Evolutionary conservation across 441 rosid species (phyloP).

Genomic region (Syzygium malaccense): DNA sequence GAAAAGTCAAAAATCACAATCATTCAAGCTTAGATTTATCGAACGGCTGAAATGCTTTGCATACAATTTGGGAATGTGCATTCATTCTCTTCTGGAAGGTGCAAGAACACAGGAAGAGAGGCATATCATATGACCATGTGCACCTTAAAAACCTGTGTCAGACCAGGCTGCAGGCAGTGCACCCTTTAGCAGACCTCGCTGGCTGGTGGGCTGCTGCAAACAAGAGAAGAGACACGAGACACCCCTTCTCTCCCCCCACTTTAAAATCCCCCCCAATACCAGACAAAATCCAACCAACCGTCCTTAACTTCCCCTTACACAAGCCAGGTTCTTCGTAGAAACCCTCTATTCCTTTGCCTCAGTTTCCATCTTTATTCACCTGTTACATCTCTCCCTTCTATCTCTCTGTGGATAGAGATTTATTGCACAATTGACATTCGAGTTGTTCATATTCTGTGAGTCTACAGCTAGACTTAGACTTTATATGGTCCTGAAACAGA

Average conservation of each 20-base stretch:
- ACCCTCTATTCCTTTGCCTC: conserved; percentile 14
- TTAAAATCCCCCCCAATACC: not conserved
- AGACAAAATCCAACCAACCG: conserved; percentile 7
- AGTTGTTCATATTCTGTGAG: not conserved
- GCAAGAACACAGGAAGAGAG: conserved; percentile 1
- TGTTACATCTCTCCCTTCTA: not conserved
- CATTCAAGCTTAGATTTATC: not conserved
- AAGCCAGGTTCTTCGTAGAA: conserved; percentile 18
- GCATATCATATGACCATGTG: conserved; percentile 28
- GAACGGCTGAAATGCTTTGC: not conserved
- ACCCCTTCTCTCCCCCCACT: not conserved
- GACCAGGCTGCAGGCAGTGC: not conserved
- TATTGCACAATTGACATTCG: not conserved
- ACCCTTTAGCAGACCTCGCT: not conserved
- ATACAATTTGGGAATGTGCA: not conserved
- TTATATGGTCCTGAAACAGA: not conserved
- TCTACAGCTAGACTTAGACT: not conserved
- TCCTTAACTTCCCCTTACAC: conserved; percentile 19
- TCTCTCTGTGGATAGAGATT: not conserved
- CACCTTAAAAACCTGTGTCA: conserved; percentile 2
- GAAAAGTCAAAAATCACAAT: not conserved
- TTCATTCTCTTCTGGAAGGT: not conserved
- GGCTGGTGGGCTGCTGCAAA: not conserved
- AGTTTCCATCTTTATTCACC: conserved; percentile 11
- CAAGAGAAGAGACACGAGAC: not conserved